These are phyloP conservation scores for Aurantiochytrium sp. DNA, from an alignment of 108 stramenopile genomes.

Conservation along the genomic window DNA sequence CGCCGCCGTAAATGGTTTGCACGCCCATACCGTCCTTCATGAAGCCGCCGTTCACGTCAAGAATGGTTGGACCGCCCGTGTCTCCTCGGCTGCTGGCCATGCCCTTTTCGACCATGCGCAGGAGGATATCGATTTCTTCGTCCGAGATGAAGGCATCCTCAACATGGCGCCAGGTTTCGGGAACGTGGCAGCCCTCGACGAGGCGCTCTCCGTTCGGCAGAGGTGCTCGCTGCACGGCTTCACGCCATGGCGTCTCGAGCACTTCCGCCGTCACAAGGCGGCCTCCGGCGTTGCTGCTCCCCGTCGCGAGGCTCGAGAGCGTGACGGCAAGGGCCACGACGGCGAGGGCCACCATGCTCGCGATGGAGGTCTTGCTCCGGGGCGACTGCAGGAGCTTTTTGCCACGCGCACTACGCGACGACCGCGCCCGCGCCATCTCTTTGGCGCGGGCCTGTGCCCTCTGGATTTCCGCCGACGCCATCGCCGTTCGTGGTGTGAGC, in stretches of 20 bases:
- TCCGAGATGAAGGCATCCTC: constrained; percentile 21
- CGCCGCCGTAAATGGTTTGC: constrained; percentile 16
- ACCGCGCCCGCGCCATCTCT: no score
- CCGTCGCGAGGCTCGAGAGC: no score
- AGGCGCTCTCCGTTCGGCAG: background rate
- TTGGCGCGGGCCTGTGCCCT: no score
- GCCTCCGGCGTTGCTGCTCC: no score
- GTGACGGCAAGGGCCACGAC: background rate
- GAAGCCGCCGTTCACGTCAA: constrained; percentile 32
- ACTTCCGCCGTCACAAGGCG: background rate
- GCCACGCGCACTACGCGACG: no score
- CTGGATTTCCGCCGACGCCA: no score
- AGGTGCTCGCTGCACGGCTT: background rate
- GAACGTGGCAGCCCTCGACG: background rate
- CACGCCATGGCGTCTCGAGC: background rate
- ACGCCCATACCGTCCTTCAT: constrained; percentile 19
- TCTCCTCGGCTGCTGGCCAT: background rate
- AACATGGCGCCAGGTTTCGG: constrained; percentile 14
- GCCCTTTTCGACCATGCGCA: constrained; percentile 20
- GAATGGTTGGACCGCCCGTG: constrained; percentile 29
- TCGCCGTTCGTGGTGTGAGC: no score
- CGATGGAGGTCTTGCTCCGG: no score
- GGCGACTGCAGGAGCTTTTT: no score
- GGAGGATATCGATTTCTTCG: constrained; percentile 11
- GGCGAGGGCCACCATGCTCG: background rate